Conservation (phyloP, 202 grass and related monocot genomes). For the Brachypodium distachyon region DNA sequence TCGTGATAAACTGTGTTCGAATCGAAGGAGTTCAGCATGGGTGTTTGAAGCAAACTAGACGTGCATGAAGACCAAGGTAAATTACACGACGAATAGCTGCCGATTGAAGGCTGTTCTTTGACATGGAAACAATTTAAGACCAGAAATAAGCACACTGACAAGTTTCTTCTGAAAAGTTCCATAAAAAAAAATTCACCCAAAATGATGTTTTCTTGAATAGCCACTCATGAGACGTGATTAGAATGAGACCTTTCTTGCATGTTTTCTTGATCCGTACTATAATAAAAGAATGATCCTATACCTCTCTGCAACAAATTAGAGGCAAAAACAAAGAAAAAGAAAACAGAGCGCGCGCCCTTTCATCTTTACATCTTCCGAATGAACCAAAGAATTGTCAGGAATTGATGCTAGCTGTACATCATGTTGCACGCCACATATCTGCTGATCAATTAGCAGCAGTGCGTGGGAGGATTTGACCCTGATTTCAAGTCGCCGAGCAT, state of each 20-base stretch:
- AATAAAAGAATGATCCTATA: background rate
- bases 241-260: background rate
- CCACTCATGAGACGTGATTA: background rate
- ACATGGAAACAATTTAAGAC: too few species aligned
- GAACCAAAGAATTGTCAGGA: background rate
- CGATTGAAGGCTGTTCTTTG: too few species aligned
- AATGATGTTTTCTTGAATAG: too few species aligned
- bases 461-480: background rate
- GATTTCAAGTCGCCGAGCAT: conserved; percentile 13
- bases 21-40: too few species aligned
- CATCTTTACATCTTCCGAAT: background rate
- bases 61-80: too few species aligned
- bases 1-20: too few species aligned
- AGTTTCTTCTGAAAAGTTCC: too few species aligned
- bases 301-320: background rate
- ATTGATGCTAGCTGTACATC: background rate
- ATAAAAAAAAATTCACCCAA: too few species aligned
- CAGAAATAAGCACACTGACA: background rate
- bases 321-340: too few species aligned
- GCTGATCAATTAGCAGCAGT: conserved; percentile 13
- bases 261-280: background rate
- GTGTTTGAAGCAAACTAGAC: too few species aligned
- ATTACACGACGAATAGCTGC: too few species aligned
- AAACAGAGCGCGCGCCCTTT: background rate
- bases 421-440: background rate